Evolutionary conservation across 2,329 filamentous ascomycete genomes (phyloP), one percentile per base, ranked within the genome.

Genomic region (Botrytis galanthina): DNA sequence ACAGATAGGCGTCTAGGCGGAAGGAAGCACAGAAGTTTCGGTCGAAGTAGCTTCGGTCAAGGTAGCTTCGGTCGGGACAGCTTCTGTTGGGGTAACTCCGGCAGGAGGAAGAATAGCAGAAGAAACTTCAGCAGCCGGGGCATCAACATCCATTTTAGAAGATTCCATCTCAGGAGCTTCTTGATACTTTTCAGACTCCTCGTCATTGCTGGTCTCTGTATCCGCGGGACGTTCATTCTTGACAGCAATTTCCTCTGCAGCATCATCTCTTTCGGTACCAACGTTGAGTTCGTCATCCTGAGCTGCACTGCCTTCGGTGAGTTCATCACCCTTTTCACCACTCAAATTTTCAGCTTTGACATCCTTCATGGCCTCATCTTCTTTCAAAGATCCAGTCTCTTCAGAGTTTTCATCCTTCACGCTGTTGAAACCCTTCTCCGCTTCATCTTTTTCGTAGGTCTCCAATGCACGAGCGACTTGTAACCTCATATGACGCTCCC

Each of bases 401-500:
- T 37, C 39, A 4, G 10, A 42, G 12, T 44, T 37, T 44, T 48
- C 44, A 62, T 63, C 35, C 44, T 70, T 70, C 26, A 63, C n/a
- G 20, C 12, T 29, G 22, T 10, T 48, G 7, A 46, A 22, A 35
- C 29, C n/a, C 35, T 57, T 51, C 29, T 70, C 64, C 14, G n/a
- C 32, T 32, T 46, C 64, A 32, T 54, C 66, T 35, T 63, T 70
- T 18, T 73, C 66, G 35, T 63, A 46, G 18, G 32, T 62, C 59
- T 71, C 66, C 3, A 74, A 32, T 46, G 44, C 39, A 5, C 60
- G 42, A 42, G 66, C 46, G 22, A 74, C 26, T 16, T 59, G n/a
- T 9, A 72, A 68, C 68, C 73, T 73, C 66, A 73, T 76, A 75
- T 32, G 71, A 78, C 73, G 74, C 75, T 73, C 79, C 73, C 20